Evolutionary conservation across 176 grass and related monocot genomes (phyloP), one percentile per base, ranked within the genome.

Genomic region (Urochloa ruziziensis): DNA sequence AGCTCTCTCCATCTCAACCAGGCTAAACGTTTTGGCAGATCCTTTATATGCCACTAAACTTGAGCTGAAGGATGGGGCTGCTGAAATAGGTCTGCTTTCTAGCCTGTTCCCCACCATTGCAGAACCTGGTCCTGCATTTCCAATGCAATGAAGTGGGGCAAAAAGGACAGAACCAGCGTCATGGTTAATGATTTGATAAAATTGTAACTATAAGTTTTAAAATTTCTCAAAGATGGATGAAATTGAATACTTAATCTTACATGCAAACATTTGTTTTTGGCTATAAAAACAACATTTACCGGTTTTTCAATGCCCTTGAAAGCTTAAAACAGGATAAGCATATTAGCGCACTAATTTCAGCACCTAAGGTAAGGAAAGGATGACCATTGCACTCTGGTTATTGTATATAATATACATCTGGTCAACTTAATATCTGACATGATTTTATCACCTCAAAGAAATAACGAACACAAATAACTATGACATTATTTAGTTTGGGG

Each of bases 1-100:
- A 67, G 97, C 93, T 74, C 75, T 94, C 73, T 94, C 89, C 93
- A 99, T 99, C 73, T 99, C 91, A 84, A 70, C 57, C 80, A 96
- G 80, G 58, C 80, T 94, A 85, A 99, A 99, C 9, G 84, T 85
- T 92, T 88, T 99, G 64, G 89, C 85, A 10, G 89, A 90, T 92
- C 91, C 91, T 73, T 94, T 90, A 80, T 89, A 99, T 79, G 92
- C 81, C 75, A 85, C 86, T 67, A 94, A 93, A 75, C 91, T 93
- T 67, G 93, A 96, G 81, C 86, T 92, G 82, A 99, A 96, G 74
- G 97, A 94, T 3, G 81, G 91, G 68, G 85, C 84, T 71, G 70
- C 84, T 2, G 93, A 99, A 81, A 91, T 88, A 72, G 85, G 83
- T 62, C 66, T 83, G 80, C 87, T 99, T 86, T 82, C 87, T 67